A percentile compares a stretch with the other conserved stretches of the same genome.
phyloP scores from a whole-genome alignment of 2,329 filamentous ascomycete genomes.

The Aspergillus vadensis region DNA sequence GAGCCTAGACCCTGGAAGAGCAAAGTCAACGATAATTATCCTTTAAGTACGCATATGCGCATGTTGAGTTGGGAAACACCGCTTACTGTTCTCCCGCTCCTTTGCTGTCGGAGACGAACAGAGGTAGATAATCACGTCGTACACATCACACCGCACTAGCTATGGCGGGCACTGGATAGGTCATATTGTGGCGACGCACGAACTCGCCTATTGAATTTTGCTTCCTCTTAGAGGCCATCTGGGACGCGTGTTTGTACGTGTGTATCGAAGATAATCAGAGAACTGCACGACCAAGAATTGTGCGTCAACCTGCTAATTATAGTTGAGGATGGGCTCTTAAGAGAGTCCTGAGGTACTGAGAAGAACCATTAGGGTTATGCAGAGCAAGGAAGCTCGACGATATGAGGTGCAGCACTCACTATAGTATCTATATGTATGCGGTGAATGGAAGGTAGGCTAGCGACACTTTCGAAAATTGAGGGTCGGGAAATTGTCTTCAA shows the following conservation, averaged over 20 bases:
- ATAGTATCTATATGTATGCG: too few relatives aligned
- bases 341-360: neutral
- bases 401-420: too few relatives aligned
- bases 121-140: neutral
- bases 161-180: neutral
- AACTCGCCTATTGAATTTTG: neutral
- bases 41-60: neutral
- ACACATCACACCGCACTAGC: neutral
- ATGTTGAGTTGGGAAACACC: neutral
- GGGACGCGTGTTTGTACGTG: neutral
- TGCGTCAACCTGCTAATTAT: neutral
- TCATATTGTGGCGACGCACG: neutral
- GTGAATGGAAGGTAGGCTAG: too few relatives aligned
- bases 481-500: too few relatives aligned
- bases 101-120: neutral
- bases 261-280: neutral
- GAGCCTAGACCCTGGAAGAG: neutral
- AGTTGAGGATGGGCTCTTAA: neutral
- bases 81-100: neutral
- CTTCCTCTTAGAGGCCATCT: neutral
- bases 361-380: neutral
- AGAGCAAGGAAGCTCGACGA: too few relatives aligned
- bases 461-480: too few relatives aligned
- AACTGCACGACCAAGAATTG: neutral
- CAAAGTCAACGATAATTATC: neutral